Evolutionary conservation across 768 basidiomycete species (phyloP).

Genomic region (Kwoniella bestiolae): DNA sequence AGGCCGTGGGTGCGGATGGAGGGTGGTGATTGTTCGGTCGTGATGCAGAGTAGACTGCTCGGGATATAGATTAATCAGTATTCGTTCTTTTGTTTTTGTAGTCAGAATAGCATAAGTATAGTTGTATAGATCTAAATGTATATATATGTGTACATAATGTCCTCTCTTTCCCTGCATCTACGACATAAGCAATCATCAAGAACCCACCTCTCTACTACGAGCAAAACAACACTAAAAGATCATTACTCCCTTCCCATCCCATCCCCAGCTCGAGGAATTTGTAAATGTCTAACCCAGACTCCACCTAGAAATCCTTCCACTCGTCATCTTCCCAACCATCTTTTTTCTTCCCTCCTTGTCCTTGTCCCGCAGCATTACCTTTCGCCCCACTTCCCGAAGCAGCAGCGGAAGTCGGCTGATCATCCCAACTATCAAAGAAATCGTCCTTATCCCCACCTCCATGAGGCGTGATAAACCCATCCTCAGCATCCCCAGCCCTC

Average conservation of each 20-base stretch:
- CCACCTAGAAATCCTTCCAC: slow-evolving; percentile 74
- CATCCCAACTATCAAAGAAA: slow-evolving; percentile 65
- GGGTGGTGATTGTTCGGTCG: too few relatives aligned
- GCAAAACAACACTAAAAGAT: too few relatives aligned
- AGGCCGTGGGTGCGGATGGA: too few relatives aligned
- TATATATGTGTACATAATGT: not conserved
- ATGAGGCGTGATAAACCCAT: slow-evolving; percentile 41
- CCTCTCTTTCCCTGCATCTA: too few relatives aligned
- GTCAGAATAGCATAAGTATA: not conserved
- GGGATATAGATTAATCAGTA: too few relatives aligned
- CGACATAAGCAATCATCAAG: too few relatives aligned
- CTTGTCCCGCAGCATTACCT: not conserved
- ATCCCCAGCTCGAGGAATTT: too few relatives aligned
- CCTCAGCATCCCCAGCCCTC: slow-evolving; percentile 47
- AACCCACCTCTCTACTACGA: too few relatives aligned
- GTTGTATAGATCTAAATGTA: not conserved
- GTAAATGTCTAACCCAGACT: not conserved
- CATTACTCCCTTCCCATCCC: too few relatives aligned
- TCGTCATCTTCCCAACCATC: slow-evolving; percentile 61
- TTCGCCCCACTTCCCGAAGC: slow-evolving; percentile 37
- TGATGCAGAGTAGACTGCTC: too few relatives aligned
- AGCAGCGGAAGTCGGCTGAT: slow-evolving; percentile 22
- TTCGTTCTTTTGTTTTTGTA: too few relatives aligned
- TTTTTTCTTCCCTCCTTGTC: slow-evolving; percentile 16
- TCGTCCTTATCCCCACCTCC: slow-evolving; percentile 64